These are phyloP conservation scores for Aphanoascus verrucosus DNA, from an alignment of 2,329 filamentous ascomycete species.

Conservation along the genomic window DNA sequence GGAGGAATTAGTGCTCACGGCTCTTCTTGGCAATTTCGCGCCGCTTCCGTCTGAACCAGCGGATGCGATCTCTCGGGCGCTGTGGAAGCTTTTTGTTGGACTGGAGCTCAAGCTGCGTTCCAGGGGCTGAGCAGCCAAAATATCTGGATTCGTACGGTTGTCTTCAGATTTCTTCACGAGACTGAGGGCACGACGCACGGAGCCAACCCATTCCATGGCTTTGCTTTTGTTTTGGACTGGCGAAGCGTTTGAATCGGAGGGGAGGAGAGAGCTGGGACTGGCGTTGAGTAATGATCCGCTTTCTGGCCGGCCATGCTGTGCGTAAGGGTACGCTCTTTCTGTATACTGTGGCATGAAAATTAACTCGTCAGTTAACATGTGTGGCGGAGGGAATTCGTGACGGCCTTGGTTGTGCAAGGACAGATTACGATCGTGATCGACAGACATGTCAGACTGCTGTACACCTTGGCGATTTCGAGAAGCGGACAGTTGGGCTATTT, in stretches of 20 bases:
- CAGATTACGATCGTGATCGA: not conserved
- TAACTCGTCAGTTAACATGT: not conserved
- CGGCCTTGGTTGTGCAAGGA: not conserved
- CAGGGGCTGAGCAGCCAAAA: not conserved
- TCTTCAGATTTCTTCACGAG: constrained; percentile 21
- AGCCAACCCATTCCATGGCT: constrained; percentile 59
- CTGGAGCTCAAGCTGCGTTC: constrained; percentile 21
- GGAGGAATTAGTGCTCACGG: constrained; percentile 40
- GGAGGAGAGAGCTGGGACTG: constrained; percentile 22
- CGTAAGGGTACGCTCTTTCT: not conserved
- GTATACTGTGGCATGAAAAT: not conserved
- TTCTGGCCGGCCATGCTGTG: constrained; percentile 24
- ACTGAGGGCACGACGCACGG: constrained; percentile 53
- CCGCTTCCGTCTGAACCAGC: not conserved
- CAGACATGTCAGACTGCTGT: not conserved
- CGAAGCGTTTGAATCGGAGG: constrained; percentile 19
- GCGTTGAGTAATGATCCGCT: constrained; percentile 43
- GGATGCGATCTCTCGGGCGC: constrained; percentile 6
- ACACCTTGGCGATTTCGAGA: constrained; percentile 1
- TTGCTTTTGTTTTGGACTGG: constrained; percentile 25
- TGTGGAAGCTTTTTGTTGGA: constrained; percentile 18
- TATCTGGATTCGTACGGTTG: not conserved
- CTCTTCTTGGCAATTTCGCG: constrained; percentile 31
- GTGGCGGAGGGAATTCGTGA: not conserved
- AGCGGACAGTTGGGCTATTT: constrained; percentile 5